These are phyloP conservation scores for Spathaspora sp. DNA, from an alignment of 1,139 yeast genomes.

Conservation along the genomic window DNA sequence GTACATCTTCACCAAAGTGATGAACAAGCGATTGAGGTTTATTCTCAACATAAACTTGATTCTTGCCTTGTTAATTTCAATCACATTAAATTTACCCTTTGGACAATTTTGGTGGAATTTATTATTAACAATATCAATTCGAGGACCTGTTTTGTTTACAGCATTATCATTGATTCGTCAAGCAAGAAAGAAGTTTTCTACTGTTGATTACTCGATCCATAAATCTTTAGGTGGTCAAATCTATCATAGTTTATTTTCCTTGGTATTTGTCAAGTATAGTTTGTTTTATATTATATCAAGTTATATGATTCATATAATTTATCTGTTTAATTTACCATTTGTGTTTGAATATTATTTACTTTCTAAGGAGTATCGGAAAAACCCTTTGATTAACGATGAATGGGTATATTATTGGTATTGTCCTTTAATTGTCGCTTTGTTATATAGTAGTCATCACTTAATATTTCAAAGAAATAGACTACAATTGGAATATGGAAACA, in stretches of 20 bases:
- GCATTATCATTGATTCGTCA: conserved; percentile 41
- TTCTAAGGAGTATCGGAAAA: conserved; percentile 49
- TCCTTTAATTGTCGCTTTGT: conserved; percentile 35
- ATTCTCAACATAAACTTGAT: conserved; percentile 33
- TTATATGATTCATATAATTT: conserved; percentile 27
- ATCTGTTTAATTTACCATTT: conserved; percentile 28
- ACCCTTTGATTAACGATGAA: conserved; percentile 61
- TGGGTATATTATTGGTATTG: conserved; percentile 54
- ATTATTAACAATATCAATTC: conserved; percentile 22
- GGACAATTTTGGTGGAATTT: conserved; percentile 33
- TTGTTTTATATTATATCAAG: conserved; percentile 42
- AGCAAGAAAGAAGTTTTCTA: conserved; percentile 49
- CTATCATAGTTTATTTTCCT: conserved; percentile 44
- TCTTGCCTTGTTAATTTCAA: conserved; percentile 25
- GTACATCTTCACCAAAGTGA: conserved; percentile 31
- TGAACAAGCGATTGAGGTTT: conserved; percentile 35
- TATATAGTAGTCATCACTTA: conserved; percentile 54
- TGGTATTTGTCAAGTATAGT: conserved; percentile 35
- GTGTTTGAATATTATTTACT: conserved; percentile 31
- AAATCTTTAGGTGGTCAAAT: conserved; percentile 52
- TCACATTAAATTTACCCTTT: conserved; percentile 27
- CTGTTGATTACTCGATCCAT: conserved; percentile 50
- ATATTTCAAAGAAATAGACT: conserved; percentile 62
- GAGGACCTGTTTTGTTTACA: conserved; percentile 33
- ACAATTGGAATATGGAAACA: conserved; percentile 46